Percentiles rank a stretch among this genome's conserved stretches.
Evolutionary conservation across 441 rosid genomes (phyloP).

Genomic region (Gossypium aridum): DNA sequence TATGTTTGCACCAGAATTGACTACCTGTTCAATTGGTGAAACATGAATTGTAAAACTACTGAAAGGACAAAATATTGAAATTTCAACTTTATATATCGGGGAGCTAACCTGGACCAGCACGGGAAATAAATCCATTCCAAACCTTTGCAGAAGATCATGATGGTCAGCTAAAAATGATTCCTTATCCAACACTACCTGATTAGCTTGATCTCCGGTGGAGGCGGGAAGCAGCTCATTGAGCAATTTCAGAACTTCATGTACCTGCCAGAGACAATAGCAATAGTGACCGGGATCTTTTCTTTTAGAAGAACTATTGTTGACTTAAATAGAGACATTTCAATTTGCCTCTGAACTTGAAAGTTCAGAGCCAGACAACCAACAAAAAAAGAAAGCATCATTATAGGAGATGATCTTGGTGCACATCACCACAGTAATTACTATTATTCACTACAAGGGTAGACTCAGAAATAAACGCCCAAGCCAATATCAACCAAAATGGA

Average conservation of each 20-base stretch:
- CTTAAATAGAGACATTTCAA: neutral
- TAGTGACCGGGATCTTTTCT: neutral
- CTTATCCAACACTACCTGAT: slow-evolving; percentile 53
- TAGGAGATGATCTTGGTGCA: neutral
- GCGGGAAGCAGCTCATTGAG: slow-evolving; percentile 80
- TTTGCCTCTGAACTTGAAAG: too few relatives aligned
- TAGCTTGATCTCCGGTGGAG: slow-evolving; percentile 32
- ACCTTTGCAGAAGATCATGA: slow-evolving; percentile 56
- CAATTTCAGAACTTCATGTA: slow-evolving; percentile 87
- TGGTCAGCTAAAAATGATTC: slow-evolving; percentile 53
- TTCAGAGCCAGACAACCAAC: neutral
- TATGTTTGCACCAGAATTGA: slow-evolving; percentile 80
- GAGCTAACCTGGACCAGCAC: slow-evolving; percentile 70
- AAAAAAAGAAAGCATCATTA: neutral
- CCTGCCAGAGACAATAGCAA: slow-evolving; percentile 36
- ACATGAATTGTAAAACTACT: slow-evolving; percentile 13
- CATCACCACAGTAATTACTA: neutral
- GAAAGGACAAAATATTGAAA: neutral
- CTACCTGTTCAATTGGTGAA: slow-evolving; percentile 46
- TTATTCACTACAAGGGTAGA: neutral
- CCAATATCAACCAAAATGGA: slow-evolving; percentile 1
- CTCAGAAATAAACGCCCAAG: neutral
- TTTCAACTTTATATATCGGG: slow-evolving; percentile 2
- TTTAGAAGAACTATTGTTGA: slow-evolving; percentile 8
- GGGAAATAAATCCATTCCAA: slow-evolving; percentile 70